Evolutionary conservation across 139 green algal genomes (phyloP).

Genomic region (Chlamydomonas applanata): DNA sequence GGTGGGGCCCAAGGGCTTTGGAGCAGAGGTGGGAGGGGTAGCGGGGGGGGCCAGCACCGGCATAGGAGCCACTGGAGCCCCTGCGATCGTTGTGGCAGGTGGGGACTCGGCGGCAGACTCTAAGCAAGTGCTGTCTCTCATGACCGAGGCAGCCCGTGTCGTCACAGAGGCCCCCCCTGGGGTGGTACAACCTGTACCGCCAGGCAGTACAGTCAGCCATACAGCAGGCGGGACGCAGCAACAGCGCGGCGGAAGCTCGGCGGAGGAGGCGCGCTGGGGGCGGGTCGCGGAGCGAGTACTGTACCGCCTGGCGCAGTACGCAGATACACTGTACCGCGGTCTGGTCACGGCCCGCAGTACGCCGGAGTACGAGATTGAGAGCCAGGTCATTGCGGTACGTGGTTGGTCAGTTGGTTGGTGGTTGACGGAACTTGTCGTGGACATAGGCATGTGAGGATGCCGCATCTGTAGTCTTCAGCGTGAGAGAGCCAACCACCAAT

Average conservation of each 20-base stretch:
- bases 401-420: too few species aligned
- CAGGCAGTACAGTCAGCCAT: background rate
- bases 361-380: constrained; percentile 53
- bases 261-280: background rate
- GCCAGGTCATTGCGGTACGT: background rate
- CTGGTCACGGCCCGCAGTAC: constrained; percentile 50
- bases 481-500: too few species aligned
- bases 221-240: background rate
- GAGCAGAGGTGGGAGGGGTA: too few species aligned
- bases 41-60: background rate
- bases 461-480: too few species aligned
- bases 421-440: too few species aligned
- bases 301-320: constrained; percentile 77
- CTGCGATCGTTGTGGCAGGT: background rate
- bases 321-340: constrained; percentile 68
- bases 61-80: background rate
- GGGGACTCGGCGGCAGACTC: background rate
- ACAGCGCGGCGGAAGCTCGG: background rate
- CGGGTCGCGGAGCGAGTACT: constrained; percentile 39
- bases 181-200: too few species aligned
- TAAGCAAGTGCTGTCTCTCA: too few species aligned
- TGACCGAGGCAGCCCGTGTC: too few species aligned
- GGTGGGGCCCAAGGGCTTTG: constrained; percentile 1
- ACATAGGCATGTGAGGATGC: too few species aligned
- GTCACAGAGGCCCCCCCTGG: too few species aligned